Evolutionary conservation across 2,329 filamentous ascomycete species (phyloP), one percentile per base, ranked within the genome.

Genomic region (Bipolaris zeicola): DNA sequence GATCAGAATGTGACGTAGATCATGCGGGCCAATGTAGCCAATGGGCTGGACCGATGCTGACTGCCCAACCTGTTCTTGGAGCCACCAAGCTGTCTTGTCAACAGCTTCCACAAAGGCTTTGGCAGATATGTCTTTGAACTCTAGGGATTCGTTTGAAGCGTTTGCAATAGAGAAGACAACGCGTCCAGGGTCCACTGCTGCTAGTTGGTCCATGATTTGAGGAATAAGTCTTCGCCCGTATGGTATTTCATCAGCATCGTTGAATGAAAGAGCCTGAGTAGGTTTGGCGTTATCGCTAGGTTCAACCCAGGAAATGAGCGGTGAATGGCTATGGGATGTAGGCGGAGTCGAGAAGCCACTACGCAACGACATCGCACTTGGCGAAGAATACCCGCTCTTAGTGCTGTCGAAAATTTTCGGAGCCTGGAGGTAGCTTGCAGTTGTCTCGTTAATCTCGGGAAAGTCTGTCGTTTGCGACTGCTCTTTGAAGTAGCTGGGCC

Each of bases 1-100:
- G 5, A 78, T 24, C 7, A 80, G 67, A 8, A 61, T 63, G 52
- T 79, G 78, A 7, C 72, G 65, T n/a, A 76, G 50, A 55, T 79
- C 78, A 72, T 28, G 63, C 10, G 66, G 67, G 24, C 70, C 70
- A 14, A 72, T 60, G 33, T 73, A 73, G 10, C 57, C 60, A 28
- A 72, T 31, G 6, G 65, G 67, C 18, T 60, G 54, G n/a, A 68
- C 63, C 0, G 43, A 52, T 13, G 38, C 31, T 2, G 63, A 62
- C 6, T 47, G 52, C 4, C 71, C 72, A n/a, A 77, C 48, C 2
- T 57, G 62, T 1, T 61, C 20, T 0, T 52, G 52, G 14, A 77
- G 51, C 58, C 62, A 74, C 60, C 65, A 68, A 7, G 74, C 68
- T n/a, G 69, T 48, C 8, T 73, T 69, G 48, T 77, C 72, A 6